Evolutionary conservation across 345 rosid genomes (phyloP), one percentile per base, ranked within the genome.

Genomic region (Arabidopsis arenosa): DNA sequence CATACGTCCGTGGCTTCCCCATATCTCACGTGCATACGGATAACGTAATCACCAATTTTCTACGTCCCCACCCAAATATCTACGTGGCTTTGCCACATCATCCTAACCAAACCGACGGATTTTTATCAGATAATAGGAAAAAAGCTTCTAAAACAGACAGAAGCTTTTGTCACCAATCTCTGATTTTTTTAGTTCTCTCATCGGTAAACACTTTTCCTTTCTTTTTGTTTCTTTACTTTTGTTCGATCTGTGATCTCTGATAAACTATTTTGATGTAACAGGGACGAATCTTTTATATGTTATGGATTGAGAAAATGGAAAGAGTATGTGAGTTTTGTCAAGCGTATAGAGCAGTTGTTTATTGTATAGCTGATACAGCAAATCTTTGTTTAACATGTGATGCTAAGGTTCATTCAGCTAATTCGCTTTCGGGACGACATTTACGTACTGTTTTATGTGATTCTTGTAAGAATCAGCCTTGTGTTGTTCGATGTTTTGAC

Each of bases 341-440:
- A 43, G 85, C 80, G 9, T 82, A 77, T 72, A 89, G 89, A 84
- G 88, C 97, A 3, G 83, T 90, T 23, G 86, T 89, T 73, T 89
- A 89, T 68, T 93, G 96, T 68, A 86, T 84, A 67, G 86, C 98
- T n/a, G 98, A 93, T 78, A 84, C 87, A 18, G 97, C 97, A 9
- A 86, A 66, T 75, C 88, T 93, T 59, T 93, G 98, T 76, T 84
- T 93, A 53, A 83, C 90, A 14, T 91, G 98, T 66, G 98, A 93
- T 71, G 86, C 90, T 0, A 91, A 86, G 80, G 90, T 93, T 51
- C 98, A 93, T 84, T 93, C 97, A 35, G 96, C 97, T 47, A 93
- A 91, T 74, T 82, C 96, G 61, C 87, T 93, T 66, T 91, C 93
- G 2, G 81, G 83, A 49, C 72, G 93, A 62, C 98, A 93, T 84